Evolutionary conservation across 202 grass and related monocot genomes (phyloP), one percentile per base, ranked within the genome.

Genomic region (Saccharum hybrid): DNA sequence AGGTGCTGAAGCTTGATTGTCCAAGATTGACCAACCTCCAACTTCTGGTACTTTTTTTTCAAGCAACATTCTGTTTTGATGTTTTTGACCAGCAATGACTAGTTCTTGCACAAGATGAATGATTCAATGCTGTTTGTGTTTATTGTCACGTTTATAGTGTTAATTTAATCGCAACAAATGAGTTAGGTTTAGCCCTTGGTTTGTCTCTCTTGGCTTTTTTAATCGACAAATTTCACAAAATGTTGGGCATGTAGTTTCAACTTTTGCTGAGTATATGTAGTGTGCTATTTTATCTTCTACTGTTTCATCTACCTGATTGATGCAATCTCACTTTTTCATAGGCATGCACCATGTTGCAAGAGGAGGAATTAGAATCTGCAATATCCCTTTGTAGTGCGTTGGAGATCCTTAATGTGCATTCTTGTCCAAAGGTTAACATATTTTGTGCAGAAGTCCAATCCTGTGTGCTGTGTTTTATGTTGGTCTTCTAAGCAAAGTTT

Each of bases 1-100:
- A 99, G 88, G 77, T 96, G 72, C 88, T 99, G 83, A 99, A 89
- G 84, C 96, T 99, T 74, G 79, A 96, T 85, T 99, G 96, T 79
- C 96, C 96, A 77, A 94, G 84, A 84, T 87, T 99, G 74, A 71
- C 74, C 19, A 99, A 89, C 31, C 91, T 99, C 57, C 96, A 96
- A 72, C 89, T 99, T 74, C 75, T 91, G 89, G 96, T 99, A 95
- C n/a, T 82, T 70, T 62, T 46, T 54, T 14, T 46, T 48, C 45
- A 49, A 74, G 51, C 39, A 83, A 38, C 15, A 83, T 83, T 12
- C 2, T 60, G 30, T 66, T 41, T 23, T 79, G 38, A 75, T 54
- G 22, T 70, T 52, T 34, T 72, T 71, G 8, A 13, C 31, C 36
- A 14, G 39, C 22, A 74, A 57, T 85, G 45, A 56, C 1, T 71